Evolutionary conservation across 1,284 basidiomycete species (phyloP).

Genomic region (Porodaedalea pini): DNA sequence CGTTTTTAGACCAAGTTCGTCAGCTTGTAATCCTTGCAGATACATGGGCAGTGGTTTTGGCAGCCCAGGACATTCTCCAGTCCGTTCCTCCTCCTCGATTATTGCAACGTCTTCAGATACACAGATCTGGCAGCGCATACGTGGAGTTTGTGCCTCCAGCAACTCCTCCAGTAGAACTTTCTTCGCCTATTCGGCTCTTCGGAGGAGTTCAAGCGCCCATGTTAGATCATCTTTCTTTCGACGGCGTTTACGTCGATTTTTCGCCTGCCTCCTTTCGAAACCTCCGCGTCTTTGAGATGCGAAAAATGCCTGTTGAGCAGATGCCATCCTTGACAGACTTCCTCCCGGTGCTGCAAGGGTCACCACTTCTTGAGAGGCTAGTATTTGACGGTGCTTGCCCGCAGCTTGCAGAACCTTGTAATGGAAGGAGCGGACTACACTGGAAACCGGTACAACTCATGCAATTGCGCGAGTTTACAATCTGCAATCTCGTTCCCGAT

Average conservation of each 20-base stretch:
- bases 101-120: slow-evolving; percentile 57
- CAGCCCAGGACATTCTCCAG: slow-evolving; percentile 46
- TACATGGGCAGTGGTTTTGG: slow-evolving; percentile 46
- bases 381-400: slow-evolving; percentile 59
- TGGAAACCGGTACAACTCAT: slow-evolving; percentile 10
- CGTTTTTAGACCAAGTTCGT: slow-evolving; percentile 49
- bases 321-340: slow-evolving; percentile 47
- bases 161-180: neutral
- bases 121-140: slow-evolving; percentile 45
- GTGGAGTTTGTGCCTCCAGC: slow-evolving; percentile 35
- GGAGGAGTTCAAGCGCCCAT: slow-evolving; percentile 30
- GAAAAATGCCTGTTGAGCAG: slow-evolving; percentile 48
- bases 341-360: slow-evolving; percentile 45
- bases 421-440: neutral
- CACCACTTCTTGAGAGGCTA: slow-evolving; percentile 48
- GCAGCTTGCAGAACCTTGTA: slow-evolving; percentile 23
- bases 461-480: slow-evolving; percentile 4
- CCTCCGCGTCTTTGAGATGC: slow-evolving; percentile 57
- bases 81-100: slow-evolving; percentile 36
- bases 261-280: slow-evolving; percentile 29
- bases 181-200: slow-evolving; percentile 11
- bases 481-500: slow-evolving; percentile 6
- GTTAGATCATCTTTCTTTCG: slow-evolving; percentile 41
- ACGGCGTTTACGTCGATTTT: slow-evolving; percentile 57
- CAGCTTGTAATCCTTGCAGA: slow-evolving; percentile 52